Percentiles rank a stretch among this genome's conserved stretches.
Conservation (phyloP, 1,139 yeast species). For the Meyerozyma smithsonii region DNA sequence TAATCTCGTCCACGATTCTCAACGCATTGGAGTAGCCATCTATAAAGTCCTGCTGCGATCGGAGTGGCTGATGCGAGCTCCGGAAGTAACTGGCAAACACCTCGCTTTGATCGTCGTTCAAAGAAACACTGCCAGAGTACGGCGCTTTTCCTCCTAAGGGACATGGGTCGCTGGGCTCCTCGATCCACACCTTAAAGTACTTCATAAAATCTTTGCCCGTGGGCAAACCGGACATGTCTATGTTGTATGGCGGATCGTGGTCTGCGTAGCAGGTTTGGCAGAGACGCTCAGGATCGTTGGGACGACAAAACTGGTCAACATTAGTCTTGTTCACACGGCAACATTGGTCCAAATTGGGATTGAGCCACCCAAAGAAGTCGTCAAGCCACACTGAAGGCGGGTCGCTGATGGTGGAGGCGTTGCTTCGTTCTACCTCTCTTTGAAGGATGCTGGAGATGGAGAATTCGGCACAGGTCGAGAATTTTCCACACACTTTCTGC, state of each 20-base stretch:
- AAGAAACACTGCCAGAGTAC: constrained; percentile 58
- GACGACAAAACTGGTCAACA: constrained; percentile 53
- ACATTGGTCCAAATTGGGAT: constrained; percentile 83
- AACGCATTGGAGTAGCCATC: constrained; percentile 70
- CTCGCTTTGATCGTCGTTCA: constrained; percentile 26
- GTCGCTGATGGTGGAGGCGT: constrained; percentile 62
- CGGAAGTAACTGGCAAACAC: constrained; percentile 67
- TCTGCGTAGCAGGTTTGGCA: constrained; percentile 68
- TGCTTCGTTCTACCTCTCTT: constrained; percentile 71
- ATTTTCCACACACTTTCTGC: constrained; percentile 78
- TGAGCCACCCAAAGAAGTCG: constrained; percentile 81
- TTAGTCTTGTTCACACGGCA: constrained; percentile 57
- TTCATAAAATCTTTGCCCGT: constrained; percentile 67
- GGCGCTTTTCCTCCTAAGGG: constrained; percentile 97
- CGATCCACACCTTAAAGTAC: constrained; percentile 77
- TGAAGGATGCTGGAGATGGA: constrained; percentile 83
- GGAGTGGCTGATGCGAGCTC: constrained; percentile 73
- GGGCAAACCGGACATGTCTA: constrained; percentile 82
- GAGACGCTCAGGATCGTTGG: constrained; percentile 62
- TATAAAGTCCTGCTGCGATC: constrained; percentile 82
- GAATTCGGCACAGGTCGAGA: constrained; percentile 72
- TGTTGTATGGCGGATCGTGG: constrained; percentile 58
- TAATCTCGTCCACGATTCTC: constrained; percentile 61
- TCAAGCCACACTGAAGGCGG: constrained; percentile 93
- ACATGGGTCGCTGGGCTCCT: constrained; percentile 83